phyloP scores from a whole-genome alignment of 805 yeast species.

The Babjeviella inositovora region DNA sequence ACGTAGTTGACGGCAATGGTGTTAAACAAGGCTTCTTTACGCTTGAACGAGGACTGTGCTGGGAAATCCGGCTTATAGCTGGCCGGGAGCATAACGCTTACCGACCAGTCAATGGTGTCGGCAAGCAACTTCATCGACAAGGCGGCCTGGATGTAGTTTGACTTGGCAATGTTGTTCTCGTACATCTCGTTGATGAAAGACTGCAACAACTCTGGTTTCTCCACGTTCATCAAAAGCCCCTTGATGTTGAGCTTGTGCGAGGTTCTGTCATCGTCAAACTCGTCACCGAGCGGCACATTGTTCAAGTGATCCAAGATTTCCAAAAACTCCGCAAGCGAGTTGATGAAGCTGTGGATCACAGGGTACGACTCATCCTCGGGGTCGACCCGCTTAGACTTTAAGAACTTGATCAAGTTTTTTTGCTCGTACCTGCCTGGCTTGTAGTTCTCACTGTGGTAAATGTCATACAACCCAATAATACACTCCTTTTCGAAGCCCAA shows the following conservation, averaged over 20 bases:
- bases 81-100: conserved; percentile 34
- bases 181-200: conserved; percentile 66
- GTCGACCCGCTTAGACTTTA: conserved; percentile 38
- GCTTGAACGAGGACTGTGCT: conserved; percentile 64
- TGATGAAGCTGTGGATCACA: conserved; percentile 30
- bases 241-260: conserved; percentile 65
- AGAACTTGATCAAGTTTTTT: conserved; percentile 27
- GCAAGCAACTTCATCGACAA: conserved; percentile 67
- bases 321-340: conserved; percentile 42
- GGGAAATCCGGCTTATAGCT: conserved; percentile 58
- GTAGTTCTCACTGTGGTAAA: conserved; percentile 40
- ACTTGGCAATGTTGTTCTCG: conserved; percentile 40
- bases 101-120: conserved; percentile 61
- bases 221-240: conserved; percentile 61
- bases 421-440: conserved; percentile 42
- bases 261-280: conserved; percentile 77
- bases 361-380: conserved; percentile 47
- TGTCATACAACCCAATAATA: conserved; percentile 44
- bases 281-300: conserved; percentile 66
- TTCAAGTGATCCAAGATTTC: conserved; percentile 49
- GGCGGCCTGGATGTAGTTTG: conserved; percentile 70
- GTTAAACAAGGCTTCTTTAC: conserved; percentile 60
- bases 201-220: conserved; percentile 66
- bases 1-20: conserved; percentile 56
- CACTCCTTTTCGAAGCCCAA: conserved; percentile 48